Evolutionary conservation across 2,329 filamentous ascomycete genomes (phyloP), one percentile per base, ranked within the genome.

Genomic region (Periconia sp.): DNA sequence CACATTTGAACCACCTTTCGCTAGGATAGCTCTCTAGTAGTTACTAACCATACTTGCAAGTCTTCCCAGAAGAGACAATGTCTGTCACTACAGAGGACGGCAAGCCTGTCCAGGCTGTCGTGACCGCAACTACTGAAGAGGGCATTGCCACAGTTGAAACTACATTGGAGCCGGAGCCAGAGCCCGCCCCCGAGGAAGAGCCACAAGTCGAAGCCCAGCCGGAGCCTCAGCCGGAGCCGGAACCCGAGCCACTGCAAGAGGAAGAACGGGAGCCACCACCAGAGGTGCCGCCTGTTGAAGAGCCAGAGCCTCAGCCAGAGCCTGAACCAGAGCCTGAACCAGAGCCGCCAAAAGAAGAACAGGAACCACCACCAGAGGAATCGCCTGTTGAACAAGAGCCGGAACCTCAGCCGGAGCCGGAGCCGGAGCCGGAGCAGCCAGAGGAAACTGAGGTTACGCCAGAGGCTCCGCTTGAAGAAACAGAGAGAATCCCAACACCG

Each of bases 11-110:
- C n/a, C n/a, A n/a, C n/a, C n/a, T n/a, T n/a, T n/a, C n/a, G n/a
- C n/a, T n/a, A n/a, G n/a, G n/a, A n/a, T n/a, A n/a, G n/a, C n/a
- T n/a, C n/a, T n/a, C n/a, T 22, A 21, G 29, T 24, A 3, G 6
- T 13, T 21, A 22, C 33, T 46, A n/a, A 45, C 35, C 15, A 28
- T 16, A 8, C n/a, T 16, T 13, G 3, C 18, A 36, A 41, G 43
- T 35, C 5, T 15, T 48, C 24, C 43, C 38, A 39, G 45, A 48
- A 41, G 40, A 45, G 19, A 37, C 40, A 23, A 54, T 54, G 43
- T 37, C 37, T 16, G 29, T 43, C 50, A 48, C 50, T n/a, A 47
- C 46, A 26, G 46, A 48, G 36, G 40, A 46, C n/a, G 46, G 43
- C 23, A 25, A 44, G 35, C 39, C 33, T 4, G 34, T 49, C 26